Base-by-base conservation (phyloP, 345 rosid genomes). In the Hibiscus tridactylites region DNA sequence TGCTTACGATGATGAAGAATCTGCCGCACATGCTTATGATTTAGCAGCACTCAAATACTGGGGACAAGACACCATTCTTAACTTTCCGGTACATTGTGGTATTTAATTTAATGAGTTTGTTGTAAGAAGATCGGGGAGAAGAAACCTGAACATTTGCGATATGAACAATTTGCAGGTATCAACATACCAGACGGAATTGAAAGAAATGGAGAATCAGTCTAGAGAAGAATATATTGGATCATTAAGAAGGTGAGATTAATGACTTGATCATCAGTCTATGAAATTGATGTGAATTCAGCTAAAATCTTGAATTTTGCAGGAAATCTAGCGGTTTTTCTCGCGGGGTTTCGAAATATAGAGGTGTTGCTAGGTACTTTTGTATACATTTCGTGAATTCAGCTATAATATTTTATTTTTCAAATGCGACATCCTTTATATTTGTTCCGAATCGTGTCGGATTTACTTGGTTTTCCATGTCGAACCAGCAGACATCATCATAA, bases 321-420 rank as follows among this genome's bases (percentile, higher is more conserved):
- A 95, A 92, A 78, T 92, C 97, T 71, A 95, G 92, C 79, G 97
- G 99, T 61, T 95, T 95, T 70, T 92, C 97, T 56, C 97, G 97
- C 3, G 97, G 99, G 11, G 96, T 90, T 16, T 95, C 99, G 3
- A 95, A 95, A 74, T 95, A 88, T 54, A 83, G 99, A 87, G 99
- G 97, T 1, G 97, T 95, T 1, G 97, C 99, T 31, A 90, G 97
- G 99, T 94, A 86, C 12, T 28, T 50, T 28, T 4, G 5, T 31
- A 21, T 21, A 21, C 0, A 21, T 21, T 21, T 21, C 24, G 35
- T 31, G 35, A 31, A 3, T 31, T 33, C 37, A 33, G 37, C 63
- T 59, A 59, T 37, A 21, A 15, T 16, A 50, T 50, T 5, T 50
- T 17, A 4, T 11, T 50, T 59, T 17, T 11, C 44, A 61, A 61